Evolutionary conservation across 768 basidiomycete genomes (phyloP).

Genomic region (Suillus hirtellus): DNA sequence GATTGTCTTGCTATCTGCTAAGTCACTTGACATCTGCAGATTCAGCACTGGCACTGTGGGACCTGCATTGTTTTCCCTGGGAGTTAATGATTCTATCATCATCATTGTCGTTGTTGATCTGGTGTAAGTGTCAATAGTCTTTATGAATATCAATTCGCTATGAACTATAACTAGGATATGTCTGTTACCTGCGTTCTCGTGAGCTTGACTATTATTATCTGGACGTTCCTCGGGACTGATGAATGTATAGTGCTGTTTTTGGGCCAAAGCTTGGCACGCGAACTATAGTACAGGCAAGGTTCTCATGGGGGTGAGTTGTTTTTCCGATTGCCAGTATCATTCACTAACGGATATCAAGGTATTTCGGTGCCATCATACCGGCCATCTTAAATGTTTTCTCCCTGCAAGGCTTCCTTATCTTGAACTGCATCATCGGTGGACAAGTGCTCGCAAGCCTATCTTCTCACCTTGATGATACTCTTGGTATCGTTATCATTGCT

Average conservation of each 20-base stretch:
- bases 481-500: constrained; percentile 35
- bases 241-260: constrained; percentile 41
- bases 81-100: constrained; percentile 42
- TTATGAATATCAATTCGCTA: not conserved
- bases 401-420: constrained; percentile 55
- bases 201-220: constrained; percentile 12
- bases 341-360: constrained; percentile 28
- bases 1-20: not conserved
- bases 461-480: constrained; percentile 28
- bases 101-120: constrained; percentile 45
- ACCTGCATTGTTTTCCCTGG: constrained; percentile 49
- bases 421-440: constrained; percentile 64
- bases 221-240: not conserved
- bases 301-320: constrained; percentile 46
- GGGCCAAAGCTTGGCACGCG: constrained; percentile 57
- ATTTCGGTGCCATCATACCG: constrained; percentile 39
- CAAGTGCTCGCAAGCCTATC: constrained; percentile 56
- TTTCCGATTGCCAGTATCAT: not conserved
- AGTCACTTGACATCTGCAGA: constrained; percentile 22
- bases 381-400: constrained; percentile 51
- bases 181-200: constrained; percentile 41
- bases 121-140: constrained; percentile 33
- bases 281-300: constrained; percentile 59
- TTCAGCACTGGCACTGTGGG: constrained; percentile 52
- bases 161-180: constrained; percentile 28